phyloP scores from a whole-genome alignment of 1,139 yeast species.

The Magnusiomyces paraingens region DNA sequence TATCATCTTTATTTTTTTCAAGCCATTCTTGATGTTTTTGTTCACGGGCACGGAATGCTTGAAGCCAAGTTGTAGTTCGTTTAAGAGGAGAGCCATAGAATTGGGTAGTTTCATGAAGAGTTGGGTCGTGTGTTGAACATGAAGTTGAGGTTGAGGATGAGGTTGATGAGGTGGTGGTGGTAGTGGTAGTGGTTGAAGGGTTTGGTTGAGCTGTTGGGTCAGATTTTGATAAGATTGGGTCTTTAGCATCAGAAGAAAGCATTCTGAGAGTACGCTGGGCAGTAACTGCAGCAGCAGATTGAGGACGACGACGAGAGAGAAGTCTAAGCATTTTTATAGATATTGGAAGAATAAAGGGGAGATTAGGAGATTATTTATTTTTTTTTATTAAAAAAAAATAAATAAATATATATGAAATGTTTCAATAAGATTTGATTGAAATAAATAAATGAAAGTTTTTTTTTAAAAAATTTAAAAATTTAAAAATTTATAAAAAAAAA shows the following conservation, averaged over 20 bases:
- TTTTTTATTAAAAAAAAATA: too few species aligned
- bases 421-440: too few species aligned
- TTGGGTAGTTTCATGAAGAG: slow-evolving; percentile 12
- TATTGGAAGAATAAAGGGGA: too few species aligned
- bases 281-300: not conserved
- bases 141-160: not conserved
- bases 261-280: too few species aligned
- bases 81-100: slow-evolving; percentile 33
- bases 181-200: not conserved
- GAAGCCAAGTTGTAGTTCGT: slow-evolving; percentile 63
- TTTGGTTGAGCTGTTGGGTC: not conserved
- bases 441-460: too few species aligned
- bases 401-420: too few species aligned
- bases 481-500: too few species aligned
- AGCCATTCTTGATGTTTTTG: slow-evolving; percentile 60
- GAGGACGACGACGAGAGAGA: slow-evolving; percentile 1
- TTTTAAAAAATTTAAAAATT: too few species aligned
- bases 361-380: too few species aligned
- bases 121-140: slow-evolving; percentile 23
- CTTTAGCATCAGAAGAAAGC: too few species aligned
- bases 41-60: slow-evolving; percentile 70
- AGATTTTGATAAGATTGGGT: too few species aligned
- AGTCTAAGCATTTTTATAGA: not conserved
- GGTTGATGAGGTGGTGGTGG: not conserved
- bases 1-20: slow-evolving; percentile 20